Evolutionary conservation across 2,329 filamentous ascomycete genomes (phyloP).

Genomic region (Coleophoma cylindrospora): DNA sequence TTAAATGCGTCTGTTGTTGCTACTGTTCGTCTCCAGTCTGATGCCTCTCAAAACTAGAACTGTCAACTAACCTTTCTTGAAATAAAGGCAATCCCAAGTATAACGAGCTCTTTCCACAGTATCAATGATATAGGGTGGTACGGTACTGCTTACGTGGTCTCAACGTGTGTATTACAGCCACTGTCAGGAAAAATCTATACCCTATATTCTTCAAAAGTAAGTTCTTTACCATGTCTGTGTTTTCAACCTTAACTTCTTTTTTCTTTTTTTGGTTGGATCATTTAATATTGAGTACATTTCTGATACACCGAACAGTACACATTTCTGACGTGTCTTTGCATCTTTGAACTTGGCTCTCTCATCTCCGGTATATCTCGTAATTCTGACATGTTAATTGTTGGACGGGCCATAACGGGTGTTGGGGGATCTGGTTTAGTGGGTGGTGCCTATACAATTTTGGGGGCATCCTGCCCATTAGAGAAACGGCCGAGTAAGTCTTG

Average conservation of each 20-base stretch:
- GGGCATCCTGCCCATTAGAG: constrained; percentile 20
- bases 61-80: not conserved
- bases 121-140: constrained; percentile 30
- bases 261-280: not conserved
- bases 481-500: constrained; percentile 3
- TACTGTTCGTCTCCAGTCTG: constrained; percentile 34
- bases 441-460: constrained; percentile 45
- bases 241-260: constrained; percentile 25
- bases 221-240: constrained; percentile 3
- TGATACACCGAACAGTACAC: not conserved
- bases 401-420: constrained; percentile 46
- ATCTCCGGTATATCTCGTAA: constrained; percentile 44
- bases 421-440: constrained; percentile 45
- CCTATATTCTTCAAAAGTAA: too few species aligned
- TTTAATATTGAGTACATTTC: not conserved
- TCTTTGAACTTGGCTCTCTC: constrained; percentile 51
- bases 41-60: too few species aligned
- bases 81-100: constrained; percentile 26
- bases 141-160: constrained; percentile 24
- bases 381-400: constrained; percentile 46
- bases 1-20: constrained; percentile 13
- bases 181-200: constrained; percentile 44
- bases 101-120: constrained; percentile 27
- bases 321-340: constrained; percentile 24
- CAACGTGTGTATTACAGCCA: constrained; percentile 38